Conservation (phyloP, 331 rosid species). For the Spiraea crenata region DNA sequence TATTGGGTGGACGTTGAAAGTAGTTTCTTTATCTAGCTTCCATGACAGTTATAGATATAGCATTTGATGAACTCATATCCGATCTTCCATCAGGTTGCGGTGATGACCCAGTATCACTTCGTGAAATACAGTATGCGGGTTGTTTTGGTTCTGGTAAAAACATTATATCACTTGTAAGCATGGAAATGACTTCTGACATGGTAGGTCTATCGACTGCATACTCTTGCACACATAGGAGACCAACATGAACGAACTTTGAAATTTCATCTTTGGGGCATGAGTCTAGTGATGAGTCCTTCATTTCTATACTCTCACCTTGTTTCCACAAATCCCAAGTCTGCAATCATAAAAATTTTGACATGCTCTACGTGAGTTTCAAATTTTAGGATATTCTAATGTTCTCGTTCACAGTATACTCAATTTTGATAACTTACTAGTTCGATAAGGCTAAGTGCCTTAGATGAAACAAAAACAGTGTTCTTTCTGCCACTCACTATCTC, state of each 20-base stretch:
- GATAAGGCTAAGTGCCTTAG: constrained; percentile 14
- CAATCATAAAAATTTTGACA: neutral
- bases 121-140: constrained; percentile 11
- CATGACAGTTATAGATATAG: constrained; percentile 25
- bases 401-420: neutral
- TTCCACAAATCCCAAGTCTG: constrained; percentile 34
- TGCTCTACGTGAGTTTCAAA: neutral
- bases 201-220: constrained; percentile 26
- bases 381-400: neutral
- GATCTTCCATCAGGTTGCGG: constrained; percentile 7
- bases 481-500: constrained; percentile 27
- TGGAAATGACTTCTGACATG: constrained; percentile 30
- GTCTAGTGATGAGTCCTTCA: constrained; percentile 18
- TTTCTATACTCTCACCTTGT: constrained; percentile 8
- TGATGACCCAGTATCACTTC: constrained; percentile 23
- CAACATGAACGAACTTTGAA: constrained; percentile 17
- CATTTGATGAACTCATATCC: constrained; percentile 13
- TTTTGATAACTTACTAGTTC: constrained; percentile 18
- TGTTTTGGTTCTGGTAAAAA: constrained; percentile 26
- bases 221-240: constrained; percentile 35
- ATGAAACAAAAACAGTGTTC: constrained; percentile 16
- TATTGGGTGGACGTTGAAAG: neutral
- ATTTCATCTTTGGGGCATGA: constrained; percentile 19
- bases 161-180: constrained; percentile 20
- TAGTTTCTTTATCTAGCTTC: constrained; percentile 24